These are phyloP conservation scores for Acaromyces ingoldii DNA, from an alignment of 1,284 basidiomycete genomes.

Conservation along the genomic window DNA sequence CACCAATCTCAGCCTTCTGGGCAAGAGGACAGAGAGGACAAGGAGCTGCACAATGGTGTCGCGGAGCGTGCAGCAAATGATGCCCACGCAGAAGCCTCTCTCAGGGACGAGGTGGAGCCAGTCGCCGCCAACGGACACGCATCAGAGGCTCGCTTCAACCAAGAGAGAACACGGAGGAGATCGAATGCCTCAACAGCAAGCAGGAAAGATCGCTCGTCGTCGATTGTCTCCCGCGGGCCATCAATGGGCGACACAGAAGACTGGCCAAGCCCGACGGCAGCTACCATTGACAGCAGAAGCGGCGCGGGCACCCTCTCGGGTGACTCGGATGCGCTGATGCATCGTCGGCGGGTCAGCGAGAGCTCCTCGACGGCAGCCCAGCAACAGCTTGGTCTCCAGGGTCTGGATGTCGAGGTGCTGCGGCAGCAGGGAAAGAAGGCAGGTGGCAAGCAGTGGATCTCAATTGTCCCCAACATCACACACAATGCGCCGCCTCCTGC, in stretches of 20 bases:
- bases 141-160: background rate
- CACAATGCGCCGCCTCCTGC: constrained; percentile 2
- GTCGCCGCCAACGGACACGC: background rate
- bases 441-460: constrained; percentile 32
- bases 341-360: no score
- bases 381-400: constrained; percentile 23
- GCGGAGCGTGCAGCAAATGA: background rate
- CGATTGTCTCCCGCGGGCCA: no score
- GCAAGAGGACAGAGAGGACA: background rate
- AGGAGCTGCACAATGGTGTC: no score
- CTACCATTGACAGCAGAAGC: no score
- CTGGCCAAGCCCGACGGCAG: no score
- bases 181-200: no score
- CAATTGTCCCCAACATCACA: constrained; percentile 33
- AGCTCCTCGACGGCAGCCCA: no score
- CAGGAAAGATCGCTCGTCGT: no score
- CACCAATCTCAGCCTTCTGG: no score
- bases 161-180: background rate
- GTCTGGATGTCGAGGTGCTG: constrained; percentile 18
- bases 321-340: no score
- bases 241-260: no score
- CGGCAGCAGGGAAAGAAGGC: constrained; percentile 11
- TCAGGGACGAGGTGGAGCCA: background rate
- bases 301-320: no score
- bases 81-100: background rate